Conservation (phyloP, 2,329 filamentous ascomycete genomes). For the Fusarium citri region DNA sequence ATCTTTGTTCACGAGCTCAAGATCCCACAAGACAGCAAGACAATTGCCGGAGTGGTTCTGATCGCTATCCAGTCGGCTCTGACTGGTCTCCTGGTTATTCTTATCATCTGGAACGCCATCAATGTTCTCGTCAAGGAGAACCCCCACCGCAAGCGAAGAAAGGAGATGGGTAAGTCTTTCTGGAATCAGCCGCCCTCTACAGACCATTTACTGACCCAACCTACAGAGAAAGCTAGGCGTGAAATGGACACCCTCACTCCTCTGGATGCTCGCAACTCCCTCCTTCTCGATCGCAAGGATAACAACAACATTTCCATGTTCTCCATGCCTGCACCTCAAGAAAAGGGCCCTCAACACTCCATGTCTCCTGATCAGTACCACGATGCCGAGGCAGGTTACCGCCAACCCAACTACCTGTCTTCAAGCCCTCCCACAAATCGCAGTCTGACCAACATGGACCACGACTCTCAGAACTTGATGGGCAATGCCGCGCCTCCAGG, state of each 20-base stretch:
- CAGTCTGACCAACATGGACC: slow-evolving; percentile 53
- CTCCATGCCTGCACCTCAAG: slow-evolving; percentile 56
- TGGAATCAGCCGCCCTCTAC: not conserved
- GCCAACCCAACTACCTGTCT: slow-evolving; percentile 37
- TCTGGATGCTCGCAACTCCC: slow-evolving; percentile 85
- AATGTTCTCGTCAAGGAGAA: slow-evolving; percentile 87
- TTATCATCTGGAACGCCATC: slow-evolving; percentile 90
- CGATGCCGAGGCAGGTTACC: slow-evolving; percentile 39
- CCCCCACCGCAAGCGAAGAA: slow-evolving; percentile 87
- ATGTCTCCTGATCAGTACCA: slow-evolving; percentile 52
- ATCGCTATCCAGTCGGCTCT: slow-evolving; percentile 91
- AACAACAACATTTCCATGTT: slow-evolving; percentile 56
- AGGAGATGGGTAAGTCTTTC: slow-evolving; percentile 81
- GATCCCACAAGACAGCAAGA: slow-evolving; percentile 91
- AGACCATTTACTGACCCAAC: slow-evolving; percentile 42
- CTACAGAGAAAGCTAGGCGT: slow-evolving; percentile 77
- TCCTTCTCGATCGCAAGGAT: slow-evolving; percentile 73
- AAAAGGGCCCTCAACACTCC: slow-evolving; percentile 49
- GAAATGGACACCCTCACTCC: slow-evolving; percentile 87
- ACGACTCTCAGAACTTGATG: slow-evolving; percentile 55
- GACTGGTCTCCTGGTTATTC: slow-evolving; percentile 83
- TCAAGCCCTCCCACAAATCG: slow-evolving; percentile 50
- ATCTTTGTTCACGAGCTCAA: slow-evolving; percentile 95
- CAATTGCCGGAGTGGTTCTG: slow-evolving; percentile 90
- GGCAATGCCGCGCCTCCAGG: slow-evolving; percentile 55